Base-by-base conservation (phyloP, 1,139 yeast genomes). In the Sugiyamaella neomexicana region DNA sequence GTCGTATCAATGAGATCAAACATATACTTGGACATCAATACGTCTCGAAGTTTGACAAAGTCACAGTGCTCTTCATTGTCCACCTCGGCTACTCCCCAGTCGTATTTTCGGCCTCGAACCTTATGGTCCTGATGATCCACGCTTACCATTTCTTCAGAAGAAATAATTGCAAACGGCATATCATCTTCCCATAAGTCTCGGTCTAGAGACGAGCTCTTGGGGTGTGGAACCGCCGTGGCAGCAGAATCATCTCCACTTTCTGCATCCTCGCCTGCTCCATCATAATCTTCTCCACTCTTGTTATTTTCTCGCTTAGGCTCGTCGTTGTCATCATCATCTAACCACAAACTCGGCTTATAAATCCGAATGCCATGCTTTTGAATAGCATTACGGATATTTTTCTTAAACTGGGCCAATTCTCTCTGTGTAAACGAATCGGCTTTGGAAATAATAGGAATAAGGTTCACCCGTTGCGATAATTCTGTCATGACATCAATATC, bases 1-100 rank as follows among this genome's bases (percentile, higher is more conserved):
- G 97, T 89, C 6, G 89, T 81, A 61, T 86, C 79, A 50, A 89
- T 79, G 66, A 90, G 78, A 71, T 90, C 97, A 68, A 90, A 79
- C 60, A 81, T 86, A 63, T 82, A 79, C 57, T 81, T 79, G 38
- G 86, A 84, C 75, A 87, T 74, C 60, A 87, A 71, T 32, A 85
- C 77, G 61, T 84, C 74, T 60, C 83, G 78, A 57, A 89, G 73
- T 36, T 72, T 72, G 7, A 68, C 55, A 61, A 86, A 85, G 65
- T 89, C 95, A 68, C 95, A 83, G 65, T 83, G 87, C 2, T 67
- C 64, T 1, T 75, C 75, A 62, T 87, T 82, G 59, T 85, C 90
- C 38, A 85, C 81, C 59, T 87, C 89, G 4, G 85, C 84, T 7
- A 55, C 50, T 0, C 96, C 96, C 95, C 95, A 88, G 9, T 72